These are phyloP conservation scores for Akanthomyces lecanii DNA, from an alignment of 2,329 filamentous ascomycete genomes.

Conservation along the genomic window DNA sequence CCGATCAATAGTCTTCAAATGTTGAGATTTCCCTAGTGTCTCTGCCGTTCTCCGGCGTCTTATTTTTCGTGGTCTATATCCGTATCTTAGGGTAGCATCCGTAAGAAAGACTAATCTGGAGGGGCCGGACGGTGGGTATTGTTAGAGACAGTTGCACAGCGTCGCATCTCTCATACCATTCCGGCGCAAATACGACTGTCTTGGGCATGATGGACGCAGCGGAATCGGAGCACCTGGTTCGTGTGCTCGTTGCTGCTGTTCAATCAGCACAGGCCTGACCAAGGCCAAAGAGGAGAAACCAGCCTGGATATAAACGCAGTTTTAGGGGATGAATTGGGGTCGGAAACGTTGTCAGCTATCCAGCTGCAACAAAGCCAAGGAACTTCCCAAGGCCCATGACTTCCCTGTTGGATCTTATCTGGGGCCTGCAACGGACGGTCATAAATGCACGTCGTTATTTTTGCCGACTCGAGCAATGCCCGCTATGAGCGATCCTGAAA, in stretches of 20 bases:
- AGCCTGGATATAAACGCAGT: no score
- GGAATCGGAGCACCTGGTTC: neutral
- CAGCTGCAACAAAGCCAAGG: no score
- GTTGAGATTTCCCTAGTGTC: no score
- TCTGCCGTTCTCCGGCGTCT: no score
- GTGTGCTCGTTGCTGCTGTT: neutral
- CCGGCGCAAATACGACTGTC: neutral
- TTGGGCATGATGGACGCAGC: neutral
- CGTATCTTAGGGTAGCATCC: no score
- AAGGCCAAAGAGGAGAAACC: no score
- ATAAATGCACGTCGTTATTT: neutral
- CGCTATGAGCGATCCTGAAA: conserved; percentile 1
- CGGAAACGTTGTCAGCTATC: no score
- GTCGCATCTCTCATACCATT: neutral
- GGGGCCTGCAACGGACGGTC: neutral
- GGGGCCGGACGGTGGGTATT: neutral
- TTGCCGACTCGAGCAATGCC: neutral
- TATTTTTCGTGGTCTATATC: no score
- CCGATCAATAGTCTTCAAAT: no score
- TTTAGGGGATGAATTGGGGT: no score
- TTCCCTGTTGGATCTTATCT: neutral
- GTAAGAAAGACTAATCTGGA: no score
- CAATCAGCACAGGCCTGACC: neutral
- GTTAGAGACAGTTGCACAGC: neutral
- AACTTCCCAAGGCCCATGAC: neutral